These are phyloP conservation scores for Fusarium musae DNA, from an alignment of 2,329 filamentous ascomycete genomes.

Conservation along the genomic window DNA sequence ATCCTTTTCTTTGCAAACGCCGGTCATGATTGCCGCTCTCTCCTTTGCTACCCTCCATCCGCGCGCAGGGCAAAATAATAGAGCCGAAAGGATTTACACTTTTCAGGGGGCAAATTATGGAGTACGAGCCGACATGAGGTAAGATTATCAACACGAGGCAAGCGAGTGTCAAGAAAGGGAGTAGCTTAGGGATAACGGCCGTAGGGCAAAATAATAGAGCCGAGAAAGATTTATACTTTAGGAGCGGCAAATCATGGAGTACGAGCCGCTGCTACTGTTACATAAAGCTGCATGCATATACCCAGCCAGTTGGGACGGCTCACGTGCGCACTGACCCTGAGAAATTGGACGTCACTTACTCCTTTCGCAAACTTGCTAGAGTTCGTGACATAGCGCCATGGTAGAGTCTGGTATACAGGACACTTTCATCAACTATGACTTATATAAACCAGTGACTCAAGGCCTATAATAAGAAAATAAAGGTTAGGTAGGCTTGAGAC, in stretches of 20 bases:
- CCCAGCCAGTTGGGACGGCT: neutral
- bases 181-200: rapidly evolving
- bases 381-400: neutral
- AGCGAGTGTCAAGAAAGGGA: rapidly evolving
- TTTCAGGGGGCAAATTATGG: too few relatives aligned
- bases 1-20: too few relatives aligned
- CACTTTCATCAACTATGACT: rapidly evolving
- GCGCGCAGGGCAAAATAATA: too few relatives aligned
- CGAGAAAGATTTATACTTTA: neutral
- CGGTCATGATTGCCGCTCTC: too few relatives aligned
- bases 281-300: neutral
- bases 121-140: too few relatives aligned
- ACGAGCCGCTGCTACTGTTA: neutral
- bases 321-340: neutral
- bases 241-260: neutral
- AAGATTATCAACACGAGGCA: rapidly evolving
- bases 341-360: neutral
- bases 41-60: too few relatives aligned
- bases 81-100: too few relatives aligned
- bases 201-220: neutral
- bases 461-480: too few relatives aligned
- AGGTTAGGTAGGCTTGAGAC: too few relatives aligned
- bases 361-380: neutral
- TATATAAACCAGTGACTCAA: too few relatives aligned
- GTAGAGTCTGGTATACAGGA: neutral